These are phyloP conservation scores for Graphilbum ipis-grandicollis DNA, from an alignment of 2,329 filamentous ascomycete genomes.

Conservation along the genomic window DNA sequence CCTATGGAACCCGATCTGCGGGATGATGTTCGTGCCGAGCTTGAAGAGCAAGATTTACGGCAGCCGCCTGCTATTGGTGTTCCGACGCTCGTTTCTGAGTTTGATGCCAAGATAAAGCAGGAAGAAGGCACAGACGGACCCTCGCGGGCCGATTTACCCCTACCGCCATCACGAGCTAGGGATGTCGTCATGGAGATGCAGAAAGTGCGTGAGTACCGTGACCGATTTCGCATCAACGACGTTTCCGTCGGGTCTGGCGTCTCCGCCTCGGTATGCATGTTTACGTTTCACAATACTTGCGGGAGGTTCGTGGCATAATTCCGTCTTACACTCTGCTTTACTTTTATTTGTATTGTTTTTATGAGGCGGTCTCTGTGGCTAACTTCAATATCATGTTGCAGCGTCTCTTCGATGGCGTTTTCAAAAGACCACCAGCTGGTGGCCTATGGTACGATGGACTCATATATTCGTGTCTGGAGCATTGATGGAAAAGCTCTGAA, in stretches of 20 bases:
- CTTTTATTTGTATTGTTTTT: constrained; percentile 21
- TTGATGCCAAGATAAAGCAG: constrained; percentile 73
- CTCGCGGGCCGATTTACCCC: constrained; percentile 59
- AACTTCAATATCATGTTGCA: too few relatives aligned
- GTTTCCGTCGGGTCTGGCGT: constrained; percentile 70
- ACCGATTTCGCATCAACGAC: constrained; percentile 76
- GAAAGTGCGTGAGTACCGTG: constrained; percentile 81
- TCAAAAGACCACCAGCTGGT: constrained; percentile 79
- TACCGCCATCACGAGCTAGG: constrained; percentile 72
- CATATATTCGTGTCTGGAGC: constrained; percentile 89
- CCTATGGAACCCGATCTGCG: constrained; percentile 71
- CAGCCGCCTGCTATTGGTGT: constrained; percentile 56
- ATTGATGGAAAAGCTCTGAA: constrained; percentile 69
- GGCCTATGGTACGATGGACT: constrained; percentile 79
- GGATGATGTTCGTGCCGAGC: constrained; percentile 70
- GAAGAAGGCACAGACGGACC: constrained; percentile 80
- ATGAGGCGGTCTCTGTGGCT: neutral
- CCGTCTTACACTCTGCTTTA: too few relatives aligned
- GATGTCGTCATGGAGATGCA: constrained; percentile 92
- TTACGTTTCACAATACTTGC: constrained; percentile 93
- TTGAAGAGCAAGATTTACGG: constrained; percentile 70
- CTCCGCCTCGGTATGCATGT: constrained; percentile 84
- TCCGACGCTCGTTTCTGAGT: constrained; percentile 65
- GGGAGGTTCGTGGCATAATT: too few relatives aligned
- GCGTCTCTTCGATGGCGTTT: constrained; percentile 86